A percentile compares a stretch with the other conserved stretches of the same genome.
phyloP scores from a whole-genome alignment of 495 filamentous ascomycete genomes.

The Lophium mytilinum region DNA sequence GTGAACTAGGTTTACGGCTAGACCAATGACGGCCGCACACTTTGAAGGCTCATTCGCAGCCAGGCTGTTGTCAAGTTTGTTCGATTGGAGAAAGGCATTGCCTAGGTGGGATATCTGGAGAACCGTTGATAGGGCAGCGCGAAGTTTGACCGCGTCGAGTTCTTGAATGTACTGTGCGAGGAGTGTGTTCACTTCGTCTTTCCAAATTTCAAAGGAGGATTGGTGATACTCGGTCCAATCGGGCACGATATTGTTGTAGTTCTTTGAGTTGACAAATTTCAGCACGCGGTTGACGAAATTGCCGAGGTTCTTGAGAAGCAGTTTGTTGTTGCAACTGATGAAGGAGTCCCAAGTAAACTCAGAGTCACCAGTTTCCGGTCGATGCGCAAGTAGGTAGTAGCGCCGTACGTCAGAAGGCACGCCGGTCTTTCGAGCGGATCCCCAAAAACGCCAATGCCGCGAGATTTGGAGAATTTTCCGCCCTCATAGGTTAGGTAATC shows the following conservation, averaged over 20 bases:
- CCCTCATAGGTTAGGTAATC: conserved; percentile 95
- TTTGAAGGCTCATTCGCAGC: conserved; percentile 63
- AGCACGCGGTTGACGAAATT: conserved; percentile 91
- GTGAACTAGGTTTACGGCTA: conserved; percentile 69
- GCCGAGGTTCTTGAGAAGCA: conserved; percentile 81
- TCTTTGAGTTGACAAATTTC: conserved; percentile 74
- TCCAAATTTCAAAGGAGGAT: conserved; percentile 36
- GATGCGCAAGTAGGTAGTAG: conserved; percentile 82
- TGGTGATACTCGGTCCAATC: conserved; percentile 51
- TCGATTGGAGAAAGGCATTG: conserved; percentile 73
- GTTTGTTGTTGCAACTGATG: conserved; percentile 79
- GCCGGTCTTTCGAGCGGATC: conserved; percentile 82
- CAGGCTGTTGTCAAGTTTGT: conserved; percentile 72
- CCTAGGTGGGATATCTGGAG: conserved; percentile 65
- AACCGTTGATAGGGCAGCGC: conserved; percentile 59
- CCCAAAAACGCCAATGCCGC: conserved; percentile 84
- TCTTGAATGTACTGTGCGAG: conserved; percentile 63
- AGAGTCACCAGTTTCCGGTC: conserved; percentile 81
- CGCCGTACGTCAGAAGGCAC: conserved; percentile 82
- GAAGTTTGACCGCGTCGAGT: conserved; percentile 66
- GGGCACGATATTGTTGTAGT: conserved; percentile 64
- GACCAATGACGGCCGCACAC: conserved; percentile 66
- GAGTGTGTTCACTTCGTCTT: conserved; percentile 51
- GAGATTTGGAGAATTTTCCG: conserved; percentile 92
- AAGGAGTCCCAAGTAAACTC: conserved; percentile 88